Evolutionary conservation across 1,284 basidiomycete species (phyloP).

Genomic region (Polyporus tsugae): DNA sequence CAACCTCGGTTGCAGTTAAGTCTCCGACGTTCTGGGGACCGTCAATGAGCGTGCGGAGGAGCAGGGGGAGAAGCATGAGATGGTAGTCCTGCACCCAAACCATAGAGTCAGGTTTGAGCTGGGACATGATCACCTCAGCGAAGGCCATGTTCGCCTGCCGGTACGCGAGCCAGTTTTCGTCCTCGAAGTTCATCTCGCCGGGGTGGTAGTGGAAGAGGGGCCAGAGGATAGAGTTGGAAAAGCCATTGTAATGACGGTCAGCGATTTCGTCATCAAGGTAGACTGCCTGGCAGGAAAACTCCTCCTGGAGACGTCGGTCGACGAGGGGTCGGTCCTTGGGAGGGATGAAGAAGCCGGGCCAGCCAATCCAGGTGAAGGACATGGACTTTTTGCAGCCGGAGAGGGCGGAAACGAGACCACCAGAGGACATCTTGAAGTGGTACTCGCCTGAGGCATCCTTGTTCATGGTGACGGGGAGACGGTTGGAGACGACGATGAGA

Average conservation of each 20-base stretch:
- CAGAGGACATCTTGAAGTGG: conserved; percentile 97
- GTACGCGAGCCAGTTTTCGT: conserved; percentile 98
- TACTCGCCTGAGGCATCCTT: conserved; percentile 91
- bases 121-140: conserved; percentile 85
- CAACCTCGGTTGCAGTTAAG: conserved; percentile 73
- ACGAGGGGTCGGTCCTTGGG: conserved; percentile 86
- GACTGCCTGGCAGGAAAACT: conserved; percentile 97
- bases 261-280: conserved; percentile 98
- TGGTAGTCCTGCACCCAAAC: conserved; percentile 99
- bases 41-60: conserved; percentile 89
- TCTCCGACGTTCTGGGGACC: conserved; percentile 68
- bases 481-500: conserved; percentile 96
- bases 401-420: conserved; percentile 93
- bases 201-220: conserved; percentile 99
- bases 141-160: conserved; percentile 97
- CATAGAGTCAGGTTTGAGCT: conserved; percentile 87
- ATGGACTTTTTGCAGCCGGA: conserved; percentile 97
- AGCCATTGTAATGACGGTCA: conserved; percentile 98
- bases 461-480: conserved; percentile 91
- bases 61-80: conserved; percentile 97
- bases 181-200: conserved; percentile 99
- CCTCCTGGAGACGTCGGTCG: conserved; percentile 89
- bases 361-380: conserved; percentile 96
- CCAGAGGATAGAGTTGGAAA: conserved; percentile 99
- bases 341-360: conserved; percentile 92